Evolutionary conservation across 495 filamentous ascomycete species (phyloP).

Genomic region (Melanomma pulvis-pyrius): DNA sequence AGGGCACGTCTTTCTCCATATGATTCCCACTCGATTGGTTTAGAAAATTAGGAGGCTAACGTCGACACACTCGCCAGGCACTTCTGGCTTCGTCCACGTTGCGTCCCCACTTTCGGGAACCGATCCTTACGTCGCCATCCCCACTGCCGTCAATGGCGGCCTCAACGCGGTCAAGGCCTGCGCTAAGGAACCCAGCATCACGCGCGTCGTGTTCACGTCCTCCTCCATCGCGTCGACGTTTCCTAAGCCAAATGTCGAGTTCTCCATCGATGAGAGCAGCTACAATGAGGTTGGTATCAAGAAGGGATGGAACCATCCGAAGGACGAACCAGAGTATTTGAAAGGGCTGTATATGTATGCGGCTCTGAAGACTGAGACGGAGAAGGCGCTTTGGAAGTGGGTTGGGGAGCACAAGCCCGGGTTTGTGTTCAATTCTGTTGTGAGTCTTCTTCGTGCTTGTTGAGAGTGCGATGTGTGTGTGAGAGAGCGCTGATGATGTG

Average conservation of each 20-base stretch:
- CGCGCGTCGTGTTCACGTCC: constrained; percentile 32
- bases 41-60: neutral
- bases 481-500: neutral
- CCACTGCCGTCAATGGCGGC: constrained; percentile 14
- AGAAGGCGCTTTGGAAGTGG: constrained; percentile 58
- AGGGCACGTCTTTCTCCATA: constrained; percentile 8
- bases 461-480: neutral
- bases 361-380: constrained; percentile 59
- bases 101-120: constrained; percentile 22
- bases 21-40: too few species aligned
- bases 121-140: constrained; percentile 20
- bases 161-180: constrained; percentile 33
- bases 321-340: constrained; percentile 11
- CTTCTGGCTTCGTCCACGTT: constrained; percentile 27
- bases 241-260: neutral
- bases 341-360: constrained; percentile 49
- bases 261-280: constrained; percentile 2
- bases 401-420: constrained; percentile 51
- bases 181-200: constrained; percentile 27
- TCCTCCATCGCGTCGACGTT: constrained; percentile 25
- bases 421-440: constrained; percentile 55
- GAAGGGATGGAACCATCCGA: constrained; percentile 17
- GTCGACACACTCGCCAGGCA: neutral
- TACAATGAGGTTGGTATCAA: constrained; percentile 25
- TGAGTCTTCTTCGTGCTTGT: neutral